Evolutionary conservation across 768 basidiomycete species (phyloP), one percentile per base, ranked within the genome.

Genomic region (Lentinula guzmanii): DNA sequence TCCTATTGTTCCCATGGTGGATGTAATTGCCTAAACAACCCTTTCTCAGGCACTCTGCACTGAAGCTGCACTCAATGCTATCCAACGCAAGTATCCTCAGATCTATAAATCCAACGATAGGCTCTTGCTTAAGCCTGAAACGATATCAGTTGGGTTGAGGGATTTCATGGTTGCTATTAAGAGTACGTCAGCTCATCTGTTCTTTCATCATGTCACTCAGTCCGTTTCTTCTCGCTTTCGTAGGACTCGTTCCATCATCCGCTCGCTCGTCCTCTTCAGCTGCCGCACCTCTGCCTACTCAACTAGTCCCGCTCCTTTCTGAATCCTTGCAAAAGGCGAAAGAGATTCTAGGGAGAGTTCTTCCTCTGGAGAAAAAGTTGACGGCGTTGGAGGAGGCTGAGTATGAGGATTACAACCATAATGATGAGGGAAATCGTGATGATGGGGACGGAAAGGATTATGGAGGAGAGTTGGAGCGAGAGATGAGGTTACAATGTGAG

Each of bases 161-260:
- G 97, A 99, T 71, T 99, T 99, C 70, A 93, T 98, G 93, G 90
- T 96, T 67, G 93, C 96, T 1, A 86, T 97, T 61, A 94, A 97
- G 74, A 96, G 96, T 97, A 67, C 57, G 87, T 77, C 33, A 21
- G 39, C n/a, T 43, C 58, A 62, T 61, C 45, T 63, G 42, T 37
- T 31, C 52, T 61, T 39, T 37, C 13, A 31, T n/a, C 60, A 57
- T 6, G 61, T 39, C 21, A 35, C 57, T 65, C 57, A 31, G 37
- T 16, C 15, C 6, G 4, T 43, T 48, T 24, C 52, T 31, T 24
- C 42, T 62, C 33, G 60, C 46, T 10, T 68, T 51, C 46, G 46
- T 58, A 98, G 96, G 95, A 71, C 80, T 98, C 33, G 89, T 98
- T 0, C 97, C 97, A 0, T 97, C 97, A 0, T 96, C 96, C 9